Conservation (phyloP, 2,329 filamentous ascomycete genomes). For the Colletotrichum cordylinicola region DNA sequence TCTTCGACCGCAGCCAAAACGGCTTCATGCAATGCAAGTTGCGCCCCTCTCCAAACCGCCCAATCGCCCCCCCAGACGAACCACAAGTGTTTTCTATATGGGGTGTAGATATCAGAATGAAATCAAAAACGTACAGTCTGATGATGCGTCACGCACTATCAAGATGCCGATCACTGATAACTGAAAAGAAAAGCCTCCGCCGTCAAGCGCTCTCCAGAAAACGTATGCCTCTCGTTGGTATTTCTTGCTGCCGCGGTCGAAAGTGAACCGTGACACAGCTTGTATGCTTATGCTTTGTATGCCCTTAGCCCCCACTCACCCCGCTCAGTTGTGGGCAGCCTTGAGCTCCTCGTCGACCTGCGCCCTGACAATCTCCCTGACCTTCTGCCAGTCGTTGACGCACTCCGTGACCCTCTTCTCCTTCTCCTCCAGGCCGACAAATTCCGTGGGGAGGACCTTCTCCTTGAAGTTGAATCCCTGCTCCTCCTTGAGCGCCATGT, state of each 20-base stretch:
- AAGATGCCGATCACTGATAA: neutral
- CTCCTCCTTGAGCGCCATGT: constrained; percentile 74
- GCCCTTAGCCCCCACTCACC: neutral
- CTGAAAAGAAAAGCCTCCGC: neutral
- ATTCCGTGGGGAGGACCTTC: constrained; percentile 81
- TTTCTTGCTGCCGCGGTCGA: neutral
- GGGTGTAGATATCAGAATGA: neutral
- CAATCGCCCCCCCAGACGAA: neutral
- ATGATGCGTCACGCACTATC: neutral
- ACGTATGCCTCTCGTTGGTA: neutral
- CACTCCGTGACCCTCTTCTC: constrained; percentile 76
- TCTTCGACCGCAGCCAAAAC: neutral
- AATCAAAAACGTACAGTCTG: neutral
- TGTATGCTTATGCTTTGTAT: neutral
- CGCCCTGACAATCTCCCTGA: constrained; percentile 76
- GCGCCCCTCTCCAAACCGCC: neutral
- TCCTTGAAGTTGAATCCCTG: constrained; percentile 76
- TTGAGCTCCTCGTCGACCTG: constrained; percentile 72
- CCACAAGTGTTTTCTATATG: neutral
- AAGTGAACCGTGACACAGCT: neutral
- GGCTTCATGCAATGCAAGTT: neutral
- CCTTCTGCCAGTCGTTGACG: constrained; percentile 74
- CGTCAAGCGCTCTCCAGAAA: neutral
- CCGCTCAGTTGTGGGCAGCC: constrained; percentile 7
- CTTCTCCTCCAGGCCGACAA: constrained; percentile 78